phyloP scores from a whole-genome alignment of 176 grass and related monocot genomes.

The Pharus latifolius region DNA sequence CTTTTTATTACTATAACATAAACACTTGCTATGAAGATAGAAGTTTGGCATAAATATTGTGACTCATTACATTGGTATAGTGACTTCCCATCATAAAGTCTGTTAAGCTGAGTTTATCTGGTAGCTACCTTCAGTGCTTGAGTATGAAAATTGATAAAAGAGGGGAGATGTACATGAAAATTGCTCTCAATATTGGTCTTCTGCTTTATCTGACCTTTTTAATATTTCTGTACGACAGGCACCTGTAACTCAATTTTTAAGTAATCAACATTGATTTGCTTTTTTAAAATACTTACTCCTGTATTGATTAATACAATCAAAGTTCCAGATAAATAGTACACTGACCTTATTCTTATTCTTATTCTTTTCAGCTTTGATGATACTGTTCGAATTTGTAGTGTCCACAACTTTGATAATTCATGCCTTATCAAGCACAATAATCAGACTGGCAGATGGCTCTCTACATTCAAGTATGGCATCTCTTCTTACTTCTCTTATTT shows the following conservation, averaged over 20 bases:
- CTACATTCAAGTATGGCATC: conserved; percentile 47
- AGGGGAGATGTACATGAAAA: neutral
- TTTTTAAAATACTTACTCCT: neutral
- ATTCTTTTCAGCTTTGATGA: conserved; percentile 38
- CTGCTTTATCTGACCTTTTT: neutral
- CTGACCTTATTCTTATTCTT: neutral
- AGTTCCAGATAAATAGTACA: too few species aligned
- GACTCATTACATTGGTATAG: too few species aligned
- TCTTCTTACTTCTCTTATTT: neutral
- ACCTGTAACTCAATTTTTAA: neutral
- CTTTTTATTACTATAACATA: too few species aligned
- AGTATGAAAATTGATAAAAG: neutral
- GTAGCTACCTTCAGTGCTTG: too few species aligned
- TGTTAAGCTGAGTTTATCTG: too few species aligned
- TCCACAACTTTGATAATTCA: conserved; percentile 21
- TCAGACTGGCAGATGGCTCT: conserved; percentile 45
- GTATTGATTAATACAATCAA: too few species aligned
- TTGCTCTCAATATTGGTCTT: neutral
- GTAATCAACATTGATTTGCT: neutral
- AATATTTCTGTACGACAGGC: neutral
- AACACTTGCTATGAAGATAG: too few species aligned
- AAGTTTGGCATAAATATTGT: too few species aligned
- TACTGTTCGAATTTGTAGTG: conserved; percentile 28
- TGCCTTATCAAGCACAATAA: conserved; percentile 30
- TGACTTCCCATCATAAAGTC: too few species aligned